Conservation (phyloP, 345 rosid genomes). For the Brassica cretica region DNA sequence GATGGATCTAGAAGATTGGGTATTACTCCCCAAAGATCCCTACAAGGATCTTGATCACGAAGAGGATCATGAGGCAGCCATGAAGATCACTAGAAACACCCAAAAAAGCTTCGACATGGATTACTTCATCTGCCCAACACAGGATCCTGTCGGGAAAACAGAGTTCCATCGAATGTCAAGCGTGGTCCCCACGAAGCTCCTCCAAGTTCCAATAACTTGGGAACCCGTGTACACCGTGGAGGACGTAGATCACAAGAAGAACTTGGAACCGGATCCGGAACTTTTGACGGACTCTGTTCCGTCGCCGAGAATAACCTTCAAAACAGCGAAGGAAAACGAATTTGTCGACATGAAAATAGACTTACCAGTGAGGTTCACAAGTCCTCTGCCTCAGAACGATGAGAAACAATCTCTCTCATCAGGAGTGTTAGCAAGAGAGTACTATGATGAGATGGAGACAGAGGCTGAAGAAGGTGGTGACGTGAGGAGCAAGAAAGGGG, state of each 20-base stretch:
- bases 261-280: slow-evolving; percentile 32
- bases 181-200: slow-evolving; percentile 45
- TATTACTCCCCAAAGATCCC: slow-evolving; percentile 57
- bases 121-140: slow-evolving; percentile 66
- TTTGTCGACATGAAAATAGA: slow-evolving; percentile 97
- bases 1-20: slow-evolving; percentile 99
- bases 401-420: neutral
- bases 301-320: slow-evolving; percentile 84
- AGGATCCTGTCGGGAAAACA: slow-evolving; percentile 34
- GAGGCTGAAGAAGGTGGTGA: slow-evolving; percentile 18
- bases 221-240: slow-evolving; percentile 49
- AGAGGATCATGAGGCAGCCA: slow-evolving; percentile 29
- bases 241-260: slow-evolving; percentile 37
- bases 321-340: slow-evolving; percentile 76
- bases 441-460: slow-evolving; percentile 4
- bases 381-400: slow-evolving; percentile 16
- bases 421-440: neutral
- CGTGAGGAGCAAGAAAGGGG: slow-evolving; percentile 23
- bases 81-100: slow-evolving; percentile 36
- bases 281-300: slow-evolving; percentile 25
- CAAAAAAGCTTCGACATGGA: slow-evolving; percentile 50
- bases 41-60: slow-evolving; percentile 47
- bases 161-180: slow-evolving; percentile 50
- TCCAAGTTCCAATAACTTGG: slow-evolving; percentile 62
- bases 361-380: slow-evolving; percentile 45